Percentiles rank a stretch among this genome's conserved stretches.
Evolutionary conservation across 2,329 filamentous ascomycete genomes (phyloP).

Genomic region (Fusarium euwallaceae): DNA sequence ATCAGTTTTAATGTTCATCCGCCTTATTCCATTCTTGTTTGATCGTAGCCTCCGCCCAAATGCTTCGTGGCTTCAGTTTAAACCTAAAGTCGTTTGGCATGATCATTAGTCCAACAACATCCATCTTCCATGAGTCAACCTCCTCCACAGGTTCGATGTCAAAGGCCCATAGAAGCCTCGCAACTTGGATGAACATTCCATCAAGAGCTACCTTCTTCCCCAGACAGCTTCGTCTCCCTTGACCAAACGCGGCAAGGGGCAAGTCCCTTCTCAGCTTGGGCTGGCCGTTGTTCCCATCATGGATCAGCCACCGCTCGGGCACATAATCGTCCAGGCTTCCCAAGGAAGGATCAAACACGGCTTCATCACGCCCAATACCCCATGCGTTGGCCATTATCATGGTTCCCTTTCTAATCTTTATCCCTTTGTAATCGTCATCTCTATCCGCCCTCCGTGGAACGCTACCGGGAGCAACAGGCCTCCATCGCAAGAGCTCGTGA

Average conservation of each 20-base stretch:
- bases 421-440: conserved; percentile 47
- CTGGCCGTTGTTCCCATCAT: not conserved
- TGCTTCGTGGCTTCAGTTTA: not conserved
- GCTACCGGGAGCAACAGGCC: conserved; percentile 10
- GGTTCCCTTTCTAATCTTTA: conserved; percentile 48
- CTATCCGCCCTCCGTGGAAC: conserved; percentile 48
- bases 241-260: conserved; percentile 9
- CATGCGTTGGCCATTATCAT: conserved; percentile 58
- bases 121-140: conserved; percentile 22
- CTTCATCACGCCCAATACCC: conserved; percentile 51
- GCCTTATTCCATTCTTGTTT: not conserved
- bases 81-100: conserved; percentile 12
- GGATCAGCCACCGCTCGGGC: not conserved
- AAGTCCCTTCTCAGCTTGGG: not conserved
- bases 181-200: conserved; percentile 33
- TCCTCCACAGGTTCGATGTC: conserved; percentile 46
- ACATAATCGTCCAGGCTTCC: conserved; percentile 32
- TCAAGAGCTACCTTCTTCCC: conserved; percentile 62
- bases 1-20: not conserved
- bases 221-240: conserved; percentile 26
- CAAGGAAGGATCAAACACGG: conserved; percentile 53
- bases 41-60: not conserved
- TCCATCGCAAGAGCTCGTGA: conserved; percentile 11
- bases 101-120: conserved; percentile 18
- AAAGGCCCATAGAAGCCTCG: conserved; percentile 64